phyloP scores from a whole-genome alignment of 768 basidiomycete genomes.

The Ephemerocybe angulata region DNA sequence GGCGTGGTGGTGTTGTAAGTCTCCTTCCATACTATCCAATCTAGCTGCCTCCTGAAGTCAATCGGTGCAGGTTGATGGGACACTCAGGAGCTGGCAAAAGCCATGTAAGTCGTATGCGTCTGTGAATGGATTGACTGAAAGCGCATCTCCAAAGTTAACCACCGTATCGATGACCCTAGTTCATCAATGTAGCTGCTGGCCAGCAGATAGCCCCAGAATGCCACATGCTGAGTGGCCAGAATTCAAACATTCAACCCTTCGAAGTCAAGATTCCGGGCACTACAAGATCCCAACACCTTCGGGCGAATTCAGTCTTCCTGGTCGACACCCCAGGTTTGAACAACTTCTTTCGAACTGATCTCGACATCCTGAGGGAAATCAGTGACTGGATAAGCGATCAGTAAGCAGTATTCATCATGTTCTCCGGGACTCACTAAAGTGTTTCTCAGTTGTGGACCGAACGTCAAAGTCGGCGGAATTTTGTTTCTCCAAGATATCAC shows the following conservation, averaged over 20 bases:
- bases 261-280: too few species aligned
- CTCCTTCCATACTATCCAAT: too few species aligned
- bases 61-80: not conserved
- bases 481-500: constrained; percentile 12
- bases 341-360: not conserved
- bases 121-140: too few species aligned
- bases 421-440: not conserved
- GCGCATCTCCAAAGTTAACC: too few species aligned
- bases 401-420: not conserved
- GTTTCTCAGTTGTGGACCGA: not conserved
- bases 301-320: too few species aligned
- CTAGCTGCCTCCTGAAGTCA: not conserved
- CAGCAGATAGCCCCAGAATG: too few species aligned
- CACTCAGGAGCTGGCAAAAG: not conserved
- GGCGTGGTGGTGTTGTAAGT: too few species aligned
- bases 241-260: too few species aligned
- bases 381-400: not conserved
- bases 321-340: not conserved
- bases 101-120: not conserved
- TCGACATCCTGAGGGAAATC: not conserved
- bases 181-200: not conserved
- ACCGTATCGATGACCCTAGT: too few species aligned
- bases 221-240: too few species aligned
- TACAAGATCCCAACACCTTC: too few species aligned
- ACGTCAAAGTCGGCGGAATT: constrained; percentile 1